Conservation (phyloP, 2,329 filamentous ascomycete genomes). For the Penicillium palitans region DNA sequence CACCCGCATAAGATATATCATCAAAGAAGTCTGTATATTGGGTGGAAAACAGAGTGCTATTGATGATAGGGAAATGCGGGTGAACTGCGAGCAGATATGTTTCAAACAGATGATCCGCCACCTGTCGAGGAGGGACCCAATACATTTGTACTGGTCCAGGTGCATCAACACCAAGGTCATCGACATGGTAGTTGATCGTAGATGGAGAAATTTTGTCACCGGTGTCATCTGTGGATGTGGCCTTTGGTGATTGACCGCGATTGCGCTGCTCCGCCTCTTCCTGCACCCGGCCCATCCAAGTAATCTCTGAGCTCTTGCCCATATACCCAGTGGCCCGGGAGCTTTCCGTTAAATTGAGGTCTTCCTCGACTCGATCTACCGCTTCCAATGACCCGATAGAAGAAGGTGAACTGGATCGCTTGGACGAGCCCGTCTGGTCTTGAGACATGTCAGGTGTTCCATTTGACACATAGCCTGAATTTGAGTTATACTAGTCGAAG, state of each 20-base stretch:
- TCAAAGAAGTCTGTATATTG: slow-evolving; percentile 34
- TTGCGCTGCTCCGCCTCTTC: neutral
- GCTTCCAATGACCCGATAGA: slow-evolving; percentile 14
- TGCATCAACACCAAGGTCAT: slow-evolving; percentile 38
- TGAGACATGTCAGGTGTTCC: neutral
- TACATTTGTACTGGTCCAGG: slow-evolving; percentile 37
- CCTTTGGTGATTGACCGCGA: neutral
- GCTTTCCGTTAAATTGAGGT: slow-evolving; percentile 11
- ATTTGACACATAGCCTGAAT: neutral
- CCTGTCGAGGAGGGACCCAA: slow-evolving; percentile 32
- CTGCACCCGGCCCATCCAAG: slow-evolving; percentile 14
- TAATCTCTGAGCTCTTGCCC: slow-evolving; percentile 20
- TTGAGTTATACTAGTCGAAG: neutral
- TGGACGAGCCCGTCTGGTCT: neutral
- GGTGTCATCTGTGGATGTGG: neutral
- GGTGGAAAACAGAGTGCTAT: slow-evolving; percentile 32
- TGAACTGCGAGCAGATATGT: slow-evolving; percentile 39
- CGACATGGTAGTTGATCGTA: slow-evolving; percentile 34
- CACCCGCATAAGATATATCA: slow-evolving; percentile 24
- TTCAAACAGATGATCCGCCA: slow-evolving; percentile 38
- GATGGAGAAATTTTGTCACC: neutral
- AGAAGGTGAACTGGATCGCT: slow-evolving; percentile 5
- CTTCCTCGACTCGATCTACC: slow-evolving; percentile 14
- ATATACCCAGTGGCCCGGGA: slow-evolving; percentile 14
- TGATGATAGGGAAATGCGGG: slow-evolving; percentile 41